Conservation (phyloP, 2,329 filamentous ascomycete species). For the Scytalidium lignicola region DNA sequence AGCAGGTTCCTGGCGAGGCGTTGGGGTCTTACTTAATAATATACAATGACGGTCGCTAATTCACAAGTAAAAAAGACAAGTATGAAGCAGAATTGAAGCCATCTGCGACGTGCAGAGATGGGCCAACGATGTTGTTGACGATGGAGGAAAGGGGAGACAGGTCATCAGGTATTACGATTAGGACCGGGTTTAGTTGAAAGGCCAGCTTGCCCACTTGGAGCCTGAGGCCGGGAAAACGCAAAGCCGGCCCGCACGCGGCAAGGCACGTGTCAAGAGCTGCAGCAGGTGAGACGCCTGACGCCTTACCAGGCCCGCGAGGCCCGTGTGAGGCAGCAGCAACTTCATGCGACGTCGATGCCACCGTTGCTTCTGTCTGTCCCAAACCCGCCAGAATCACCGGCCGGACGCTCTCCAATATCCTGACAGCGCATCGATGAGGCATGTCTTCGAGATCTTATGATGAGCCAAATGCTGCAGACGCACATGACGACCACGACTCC, state of each 20-base stretch:
- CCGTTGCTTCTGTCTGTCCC: neutral
- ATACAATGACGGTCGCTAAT: neutral
- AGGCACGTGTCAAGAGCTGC: neutral
- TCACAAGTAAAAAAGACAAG: conserved; percentile 2
- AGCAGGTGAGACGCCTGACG: neutral
- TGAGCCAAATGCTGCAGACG: conserved; percentile 47
- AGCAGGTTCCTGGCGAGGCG: neutral
- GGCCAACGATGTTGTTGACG: neutral
- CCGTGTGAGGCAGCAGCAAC: neutral
- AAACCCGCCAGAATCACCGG: neutral
- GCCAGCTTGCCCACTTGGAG: neutral
- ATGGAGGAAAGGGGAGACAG: neutral
- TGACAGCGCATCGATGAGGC: conserved; percentile 29
- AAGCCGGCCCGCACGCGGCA: neutral
- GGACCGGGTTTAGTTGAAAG: neutral
- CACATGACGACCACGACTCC: conserved; percentile 60
- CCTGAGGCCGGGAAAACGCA: neutral
- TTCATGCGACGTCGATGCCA: neutral
- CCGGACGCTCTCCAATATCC: neutral
- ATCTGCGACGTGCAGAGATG: neutral
- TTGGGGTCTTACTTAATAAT: neutral
- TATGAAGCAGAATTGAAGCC: conserved; percentile 1
- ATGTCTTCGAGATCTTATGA: conserved; percentile 30
- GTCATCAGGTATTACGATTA: neutral
- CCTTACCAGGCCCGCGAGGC: neutral